Base-by-base conservation (phyloP, 2,329 filamentous ascomycete species). In the Clonostachys chloroleuca region DNA sequence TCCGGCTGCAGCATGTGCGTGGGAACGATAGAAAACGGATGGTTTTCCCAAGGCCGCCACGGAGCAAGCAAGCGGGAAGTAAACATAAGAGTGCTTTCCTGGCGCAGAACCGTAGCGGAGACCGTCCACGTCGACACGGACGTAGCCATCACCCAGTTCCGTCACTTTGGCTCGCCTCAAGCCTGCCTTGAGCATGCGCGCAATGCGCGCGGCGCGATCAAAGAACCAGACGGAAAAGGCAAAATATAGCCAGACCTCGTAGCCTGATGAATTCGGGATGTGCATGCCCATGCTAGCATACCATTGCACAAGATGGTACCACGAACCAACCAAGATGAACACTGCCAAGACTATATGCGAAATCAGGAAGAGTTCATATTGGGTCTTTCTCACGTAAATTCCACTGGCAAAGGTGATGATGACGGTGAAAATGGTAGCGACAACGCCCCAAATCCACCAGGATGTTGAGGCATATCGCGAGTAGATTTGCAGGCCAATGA, bases 31-130 rank as follows among this genome's bases (percentile, higher is more conserved):
- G 73, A 77, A 53, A 81, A 80, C 0, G 77, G 77, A 53, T 81
- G 78, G 42, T 75, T 80, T 54, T 80, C 75, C 75, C 76, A 80
- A 0, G 61, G 53, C 9, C 64, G 59, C 51, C 58, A 54, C 3
- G 51, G 55, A n/a, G 47, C 66, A 2, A 77, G 53, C 0, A 67
- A 70, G 0, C n/a, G 77, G 75, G 52, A 81, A 78, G 54, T 76
- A 77, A 1, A 69, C 58, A 48, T 76, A 79, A 0, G 61, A 68
- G 44, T 74, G 67, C 4, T 62, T 55, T 3, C 63, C 65, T 0
- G 62, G 61, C 8, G 51, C 47, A 1, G 49, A 47, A 5, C 51
- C 54, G 61, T 64, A 74, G 39, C 63, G 52, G 6, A 72, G 50
- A 5, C 65, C 68, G 2, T 57, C 57, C 12, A 78, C 52, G 46